Evolutionary conservation across 2,329 filamentous ascomycete species (phyloP).

Genomic region (Sclerotiophoma versabilis): DNA sequence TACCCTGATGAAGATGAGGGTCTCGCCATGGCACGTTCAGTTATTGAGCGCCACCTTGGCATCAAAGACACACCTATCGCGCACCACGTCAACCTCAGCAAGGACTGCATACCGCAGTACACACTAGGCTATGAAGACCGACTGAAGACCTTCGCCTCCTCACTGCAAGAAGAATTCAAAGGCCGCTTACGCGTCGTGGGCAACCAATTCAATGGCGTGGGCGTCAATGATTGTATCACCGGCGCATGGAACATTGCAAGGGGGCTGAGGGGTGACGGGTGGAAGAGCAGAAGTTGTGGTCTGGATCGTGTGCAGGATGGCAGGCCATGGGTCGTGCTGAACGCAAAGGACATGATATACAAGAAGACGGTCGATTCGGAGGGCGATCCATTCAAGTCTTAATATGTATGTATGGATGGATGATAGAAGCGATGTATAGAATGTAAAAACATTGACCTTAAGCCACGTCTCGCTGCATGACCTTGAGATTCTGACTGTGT

Average conservation of each 20-base stretch:
- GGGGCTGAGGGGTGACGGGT: conserved; percentile 44
- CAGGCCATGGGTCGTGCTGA: conserved; percentile 18
- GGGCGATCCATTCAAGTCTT: not conserved
- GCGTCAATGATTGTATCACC: conserved; percentile 61
- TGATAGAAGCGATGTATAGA: not conserved
- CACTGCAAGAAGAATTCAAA: conserved; percentile 64
- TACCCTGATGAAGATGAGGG: conserved; percentile 72
- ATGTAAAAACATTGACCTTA: not conserved
- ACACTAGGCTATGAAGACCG: conserved; percentile 75
- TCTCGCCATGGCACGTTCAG: conserved; percentile 70
- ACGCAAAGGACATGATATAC: not conserved
- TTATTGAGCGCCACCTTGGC: conserved; percentile 76
- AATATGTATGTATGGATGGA: not conserved
- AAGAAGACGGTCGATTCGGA: not conserved
- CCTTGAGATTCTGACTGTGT: not conserved
- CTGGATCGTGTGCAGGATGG: conserved; percentile 31
- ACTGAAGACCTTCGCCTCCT: conserved; percentile 63
- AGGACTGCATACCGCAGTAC: conserved; percentile 90
- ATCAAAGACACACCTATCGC: conserved; percentile 70
- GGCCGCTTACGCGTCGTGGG: conserved; percentile 69
- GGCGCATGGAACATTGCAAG: conserved; percentile 63
- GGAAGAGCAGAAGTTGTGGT: conserved; percentile 36
- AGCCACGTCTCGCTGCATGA: not conserved
- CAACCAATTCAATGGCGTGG: conserved; percentile 57
- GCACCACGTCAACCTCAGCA: conserved; percentile 66